A percentile compares a stretch with the other conserved stretches of the same genome.
Conservation (phyloP, 2,329 filamentous ascomycete species). For the Curvularia sp. region DNA sequence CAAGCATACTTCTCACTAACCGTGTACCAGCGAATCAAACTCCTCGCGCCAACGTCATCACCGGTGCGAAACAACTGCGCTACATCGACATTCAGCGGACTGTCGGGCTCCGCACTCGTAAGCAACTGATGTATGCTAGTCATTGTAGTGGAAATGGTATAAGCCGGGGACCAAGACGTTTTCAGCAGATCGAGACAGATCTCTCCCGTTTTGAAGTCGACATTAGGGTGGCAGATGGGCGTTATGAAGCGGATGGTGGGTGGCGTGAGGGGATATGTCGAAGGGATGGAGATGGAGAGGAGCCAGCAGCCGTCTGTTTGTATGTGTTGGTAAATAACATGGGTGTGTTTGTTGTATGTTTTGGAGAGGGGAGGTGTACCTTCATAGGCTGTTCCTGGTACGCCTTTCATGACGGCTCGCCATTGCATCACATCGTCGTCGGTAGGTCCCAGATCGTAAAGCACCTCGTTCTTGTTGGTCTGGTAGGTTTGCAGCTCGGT, state of each 20-base stretch:
- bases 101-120: slow-evolving; percentile 72
- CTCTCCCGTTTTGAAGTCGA: slow-evolving; percentile 71
- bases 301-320: slow-evolving; percentile 77
- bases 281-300: slow-evolving; percentile 76
- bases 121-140: slow-evolving; percentile 76
- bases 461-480: slow-evolving; percentile 62
- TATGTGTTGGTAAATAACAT: slow-evolving; percentile 5
- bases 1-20: slow-evolving; percentile 58
- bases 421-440: slow-evolving; percentile 66
- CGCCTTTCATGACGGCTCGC: slow-evolving; percentile 67
- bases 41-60: slow-evolving; percentile 71
- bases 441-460: slow-evolving; percentile 64
- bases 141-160: slow-evolving; percentile 78
- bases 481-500: slow-evolving; percentile 67
- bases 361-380: slow-evolving; percentile 49
- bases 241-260: slow-evolving; percentile 82
- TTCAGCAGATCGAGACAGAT: slow-evolving; percentile 91
- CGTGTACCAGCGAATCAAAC: slow-evolving; percentile 76
- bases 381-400: slow-evolving; percentile 66
- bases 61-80: slow-evolving; percentile 73
- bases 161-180: slow-evolving; percentile 80
- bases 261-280: slow-evolving; percentile 78
- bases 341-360: background rate
- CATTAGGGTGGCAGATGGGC: slow-evolving; percentile 53
- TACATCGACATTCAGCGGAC: slow-evolving; percentile 79